Conservation (phyloP, 2,329 filamentous ascomycete species). For the Chaetomiaceae sp. region DNA sequence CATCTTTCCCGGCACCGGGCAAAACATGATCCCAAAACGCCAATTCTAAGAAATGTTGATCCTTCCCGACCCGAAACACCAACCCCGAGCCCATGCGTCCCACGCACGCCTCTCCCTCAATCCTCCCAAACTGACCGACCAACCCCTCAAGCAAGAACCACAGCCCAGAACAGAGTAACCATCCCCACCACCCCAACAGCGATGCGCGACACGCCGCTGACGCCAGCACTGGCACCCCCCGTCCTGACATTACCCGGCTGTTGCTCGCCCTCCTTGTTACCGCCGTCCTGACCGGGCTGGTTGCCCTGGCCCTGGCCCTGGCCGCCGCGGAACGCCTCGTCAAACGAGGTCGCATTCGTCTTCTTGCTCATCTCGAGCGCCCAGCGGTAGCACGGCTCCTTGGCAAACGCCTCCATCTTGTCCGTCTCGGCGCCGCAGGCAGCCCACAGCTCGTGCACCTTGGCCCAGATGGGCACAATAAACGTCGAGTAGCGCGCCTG, state of each 20-base stretch:
- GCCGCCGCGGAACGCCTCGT: not conserved
- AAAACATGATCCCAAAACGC: not conserved
- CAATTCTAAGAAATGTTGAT: not conserved
- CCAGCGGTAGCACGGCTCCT: slow-evolving; percentile 13
- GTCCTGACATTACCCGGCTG: slow-evolving; percentile 1
- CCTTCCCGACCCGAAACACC: not conserved
- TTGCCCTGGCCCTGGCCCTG: not conserved
- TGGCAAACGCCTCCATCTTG: not conserved
- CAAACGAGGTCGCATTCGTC: not conserved
- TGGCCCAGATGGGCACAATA: slow-evolving; percentile 9
- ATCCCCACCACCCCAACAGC: not conserved
- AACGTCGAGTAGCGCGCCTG: slow-evolving; percentile 7
- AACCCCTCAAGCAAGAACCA: not conserved
- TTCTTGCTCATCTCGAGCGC: slow-evolving; percentile 4
- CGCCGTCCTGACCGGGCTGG: not conserved
- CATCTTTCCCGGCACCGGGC: not conserved
- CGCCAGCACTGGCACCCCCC: not conserved
- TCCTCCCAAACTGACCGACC: too few relatives aligned
- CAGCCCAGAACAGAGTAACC: not conserved
- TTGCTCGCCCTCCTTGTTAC: too few relatives aligned
- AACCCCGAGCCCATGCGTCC: not conserved
- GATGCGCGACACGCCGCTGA: not conserved
- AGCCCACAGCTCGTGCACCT: slow-evolving; percentile 5
- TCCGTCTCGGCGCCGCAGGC: slow-evolving; percentile 6
- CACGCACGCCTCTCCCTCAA: not conserved